Evolutionary conservation across 176 grass and related monocot genomes (phyloP).

Genomic region (Bromus sterilis): DNA sequence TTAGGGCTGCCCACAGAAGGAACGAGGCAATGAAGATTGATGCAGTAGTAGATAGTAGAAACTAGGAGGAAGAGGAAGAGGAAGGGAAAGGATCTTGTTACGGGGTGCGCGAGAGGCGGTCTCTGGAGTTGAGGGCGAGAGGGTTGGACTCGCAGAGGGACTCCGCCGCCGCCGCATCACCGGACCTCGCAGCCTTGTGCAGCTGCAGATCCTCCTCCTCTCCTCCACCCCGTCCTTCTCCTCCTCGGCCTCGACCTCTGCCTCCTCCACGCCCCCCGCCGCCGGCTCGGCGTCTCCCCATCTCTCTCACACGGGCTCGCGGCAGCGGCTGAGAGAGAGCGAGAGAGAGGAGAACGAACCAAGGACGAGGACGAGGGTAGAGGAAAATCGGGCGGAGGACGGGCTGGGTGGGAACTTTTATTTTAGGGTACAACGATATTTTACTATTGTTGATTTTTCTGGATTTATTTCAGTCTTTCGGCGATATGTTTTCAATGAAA

Average conservation of each 20-base stretch:
- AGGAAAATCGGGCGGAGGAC: background rate
- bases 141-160: slow-evolving; percentile 35
- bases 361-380: background rate
- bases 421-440: too few relatives aligned
- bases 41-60: background rate
- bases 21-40: background rate
- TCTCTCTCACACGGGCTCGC: background rate
- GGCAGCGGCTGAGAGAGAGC: background rate
- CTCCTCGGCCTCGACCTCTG: background rate
- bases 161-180: slow-evolving; percentile 27
- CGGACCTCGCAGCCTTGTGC: slow-evolving; percentile 37
- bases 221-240: slow-evolving; percentile 10
- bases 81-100: background rate
- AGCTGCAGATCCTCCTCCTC: slow-evolving; percentile 25
- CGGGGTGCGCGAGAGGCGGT: slow-evolving; percentile 49
- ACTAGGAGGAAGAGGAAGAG: background rate
- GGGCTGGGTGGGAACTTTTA: background rate
- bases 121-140: slow-evolving; percentile 37
- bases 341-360: background rate
- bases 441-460: too few relatives aligned
- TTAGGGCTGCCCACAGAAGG: background rate
- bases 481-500: too few relatives aligned
- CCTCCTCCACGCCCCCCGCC: slow-evolving; percentile 5
- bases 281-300: slow-evolving; percentile 32
- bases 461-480: too few relatives aligned